Evolutionary conservation across 352 stramenopile genomes (phyloP).

Genomic region (Blastocystis sp.): DNA sequence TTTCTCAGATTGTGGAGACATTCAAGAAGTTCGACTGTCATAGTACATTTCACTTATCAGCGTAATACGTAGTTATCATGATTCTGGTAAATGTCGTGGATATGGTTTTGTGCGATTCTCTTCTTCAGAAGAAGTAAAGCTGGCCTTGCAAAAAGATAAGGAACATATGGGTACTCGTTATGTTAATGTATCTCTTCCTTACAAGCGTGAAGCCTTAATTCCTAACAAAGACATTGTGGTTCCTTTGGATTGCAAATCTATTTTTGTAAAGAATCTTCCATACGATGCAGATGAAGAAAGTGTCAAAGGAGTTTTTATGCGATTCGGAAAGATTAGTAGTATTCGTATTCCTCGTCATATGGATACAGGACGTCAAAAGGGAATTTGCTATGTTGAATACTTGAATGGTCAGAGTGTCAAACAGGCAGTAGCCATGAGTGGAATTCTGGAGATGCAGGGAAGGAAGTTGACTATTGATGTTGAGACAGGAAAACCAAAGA

Average conservation of each 20-base stretch:
- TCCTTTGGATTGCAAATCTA: conserved; percentile 81
- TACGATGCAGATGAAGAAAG: conserved; percentile 84
- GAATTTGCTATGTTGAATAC: conserved; percentile 94
- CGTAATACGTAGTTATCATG: conserved; percentile 74
- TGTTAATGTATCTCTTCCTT: conserved; percentile 76
- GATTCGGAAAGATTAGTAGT: conserved; percentile 84
- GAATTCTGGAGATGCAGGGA: conserved; percentile 75
- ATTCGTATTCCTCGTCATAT: conserved; percentile 88
- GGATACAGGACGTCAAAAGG: conserved; percentile 88
- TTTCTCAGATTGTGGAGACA: conserved; percentile 80
- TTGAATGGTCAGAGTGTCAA: conserved; percentile 82
- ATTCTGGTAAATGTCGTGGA: conserved; percentile 83
- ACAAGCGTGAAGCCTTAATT: conserved; percentile 72
- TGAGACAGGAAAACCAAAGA: conserved; percentile 85
- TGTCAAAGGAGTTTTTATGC: conserved; percentile 79
- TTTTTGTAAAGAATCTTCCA: conserved; percentile 90
- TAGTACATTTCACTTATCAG: conserved; percentile 72
- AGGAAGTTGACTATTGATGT: conserved; percentile 87
- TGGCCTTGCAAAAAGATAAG: conserved; percentile 81
- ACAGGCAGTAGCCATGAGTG: conserved; percentile 75
- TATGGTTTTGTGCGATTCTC: conserved; percentile 89
- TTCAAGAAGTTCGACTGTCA: conserved; percentile 88
- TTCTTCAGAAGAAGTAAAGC: conserved; percentile 74
- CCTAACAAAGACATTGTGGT: conserved; percentile 51
- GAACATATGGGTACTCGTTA: conserved; percentile 83